These are phyloP conservation scores for Helenozyma baotianmanensis DNA, from an alignment of 805 yeast species.

Conservation along the genomic window DNA sequence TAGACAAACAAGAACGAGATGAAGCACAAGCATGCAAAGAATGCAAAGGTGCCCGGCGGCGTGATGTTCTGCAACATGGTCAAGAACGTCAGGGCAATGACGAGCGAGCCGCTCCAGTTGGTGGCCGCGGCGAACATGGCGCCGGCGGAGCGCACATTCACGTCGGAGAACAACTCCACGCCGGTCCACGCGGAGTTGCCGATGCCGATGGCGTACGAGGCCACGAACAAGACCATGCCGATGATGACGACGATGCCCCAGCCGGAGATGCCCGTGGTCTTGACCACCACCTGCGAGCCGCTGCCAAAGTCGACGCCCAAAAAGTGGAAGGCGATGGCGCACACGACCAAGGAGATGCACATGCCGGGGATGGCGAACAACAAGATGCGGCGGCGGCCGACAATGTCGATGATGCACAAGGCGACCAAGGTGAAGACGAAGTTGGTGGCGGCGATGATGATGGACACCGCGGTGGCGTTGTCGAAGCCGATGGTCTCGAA, in stretches of 20 bases:
- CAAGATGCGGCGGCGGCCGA: conserved; percentile 84
- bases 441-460: conserved; percentile 91
- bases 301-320: conserved; percentile 58
- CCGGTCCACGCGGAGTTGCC: conserved; percentile 99
- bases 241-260: conserved; percentile 89
- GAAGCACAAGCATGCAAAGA: conserved; percentile 79
- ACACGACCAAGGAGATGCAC: conserved; percentile 68
- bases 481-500: conserved; percentile 87
- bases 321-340: conserved; percentile 90
- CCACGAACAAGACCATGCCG: conserved; percentile 83
- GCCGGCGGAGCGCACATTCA: conserved; percentile 84
- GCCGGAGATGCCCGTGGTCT: conserved; percentile 51
- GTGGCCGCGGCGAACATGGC: conserved; percentile 87
- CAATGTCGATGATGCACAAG: conserved; percentile 75
- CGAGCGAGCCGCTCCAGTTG: conserved; percentile 93
- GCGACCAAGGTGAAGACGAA: conserved; percentile 85
- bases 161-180: conserved; percentile 89
- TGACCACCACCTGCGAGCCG: conserved; percentile 34
- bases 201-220: conserved; percentile 87
- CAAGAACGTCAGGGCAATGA: conserved; percentile 85
- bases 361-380: conserved; percentile 81
- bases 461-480: conserved; percentile 90
- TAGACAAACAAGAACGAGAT: conserved; percentile 69
- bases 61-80: conserved; percentile 92
- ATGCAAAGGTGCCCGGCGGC: conserved; percentile 90